Conservation (phyloP, 805 yeast species). For the Candida vartiovaarae region DNA sequence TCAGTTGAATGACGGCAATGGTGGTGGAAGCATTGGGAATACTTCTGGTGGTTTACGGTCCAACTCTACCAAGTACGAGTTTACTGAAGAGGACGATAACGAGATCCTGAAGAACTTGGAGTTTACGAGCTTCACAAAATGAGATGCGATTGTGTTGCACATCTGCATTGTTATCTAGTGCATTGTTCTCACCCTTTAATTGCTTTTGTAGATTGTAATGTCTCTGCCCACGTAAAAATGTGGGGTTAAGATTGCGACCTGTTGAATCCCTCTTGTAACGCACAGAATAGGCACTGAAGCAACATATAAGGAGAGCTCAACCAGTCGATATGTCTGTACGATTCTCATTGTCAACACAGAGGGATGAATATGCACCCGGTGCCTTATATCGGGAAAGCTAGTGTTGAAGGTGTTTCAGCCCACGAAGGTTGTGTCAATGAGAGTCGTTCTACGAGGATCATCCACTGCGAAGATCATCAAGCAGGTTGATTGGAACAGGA, state of each 20-base stretch:
- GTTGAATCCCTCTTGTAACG: too few species aligned
- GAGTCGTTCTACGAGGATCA: not conserved
- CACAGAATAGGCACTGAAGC: too few species aligned
- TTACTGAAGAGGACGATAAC: conserved; percentile 19
- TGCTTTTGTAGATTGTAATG: not conserved
- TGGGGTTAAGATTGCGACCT: too few species aligned
- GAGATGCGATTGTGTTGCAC: not conserved
- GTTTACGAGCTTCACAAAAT: conserved; percentile 23
- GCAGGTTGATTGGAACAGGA: conserved; percentile 1
- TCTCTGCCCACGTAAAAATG: too few species aligned
- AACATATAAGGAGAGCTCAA: too few species aligned
- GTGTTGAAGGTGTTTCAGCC: not conserved
- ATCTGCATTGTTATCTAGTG: not conserved
- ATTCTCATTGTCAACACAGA: not conserved
- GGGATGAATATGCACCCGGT: not conserved
- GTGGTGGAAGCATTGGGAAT: conserved; percentile 12
- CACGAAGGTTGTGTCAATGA: not conserved
- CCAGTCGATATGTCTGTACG: too few species aligned
- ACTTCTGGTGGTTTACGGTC: conserved; percentile 4
- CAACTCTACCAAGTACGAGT: conserved; percentile 17
- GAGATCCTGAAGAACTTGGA: conserved; percentile 21
- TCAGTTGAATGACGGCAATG: conserved; percentile 11
- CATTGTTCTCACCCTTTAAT: not conserved
- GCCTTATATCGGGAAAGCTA: not conserved
- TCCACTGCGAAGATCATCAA: not conserved